Evolutionary conservation across 2,329 filamentous ascomycete species (phyloP).

Genomic region (Albifimbria verrucaria): DNA sequence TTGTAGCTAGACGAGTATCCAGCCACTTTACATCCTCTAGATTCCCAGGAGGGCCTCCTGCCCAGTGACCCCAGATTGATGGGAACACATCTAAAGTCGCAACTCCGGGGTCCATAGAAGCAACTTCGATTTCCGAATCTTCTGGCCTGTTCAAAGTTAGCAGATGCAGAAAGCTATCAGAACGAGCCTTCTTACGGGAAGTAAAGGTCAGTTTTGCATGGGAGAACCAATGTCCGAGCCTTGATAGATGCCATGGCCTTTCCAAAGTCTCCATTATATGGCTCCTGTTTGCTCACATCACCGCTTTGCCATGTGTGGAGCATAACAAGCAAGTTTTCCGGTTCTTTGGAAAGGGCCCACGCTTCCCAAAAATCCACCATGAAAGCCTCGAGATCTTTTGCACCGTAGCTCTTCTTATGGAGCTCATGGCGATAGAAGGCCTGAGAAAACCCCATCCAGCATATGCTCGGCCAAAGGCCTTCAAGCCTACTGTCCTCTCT

Average conservation of each 20-base stretch:
- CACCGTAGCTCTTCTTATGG: slow-evolving; percentile 63
- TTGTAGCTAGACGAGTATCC: slow-evolving; percentile 40
- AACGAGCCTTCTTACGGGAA: slow-evolving; percentile 50
- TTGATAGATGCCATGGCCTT: slow-evolving; percentile 67
- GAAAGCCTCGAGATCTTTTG: slow-evolving; percentile 68
- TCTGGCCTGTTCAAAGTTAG: slow-evolving; percentile 46
- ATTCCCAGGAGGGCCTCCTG: slow-evolving; percentile 68
- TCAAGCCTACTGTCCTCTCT: slow-evolving; percentile 46
- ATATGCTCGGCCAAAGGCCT: slow-evolving; percentile 71
- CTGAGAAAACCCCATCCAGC: slow-evolving; percentile 81
- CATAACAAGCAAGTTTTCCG: slow-evolving; percentile 73
- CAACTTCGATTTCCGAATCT: slow-evolving; percentile 72
- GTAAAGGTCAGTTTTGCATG: slow-evolving; percentile 72
- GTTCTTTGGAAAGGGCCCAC: slow-evolving; percentile 71
- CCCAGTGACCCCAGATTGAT: slow-evolving; percentile 48
- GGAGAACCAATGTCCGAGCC: slow-evolving; percentile 68
- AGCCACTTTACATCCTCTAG: slow-evolving; percentile 71
- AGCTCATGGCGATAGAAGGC: slow-evolving; percentile 71
- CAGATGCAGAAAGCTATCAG: neutral
- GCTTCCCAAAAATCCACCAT: slow-evolving; percentile 73
- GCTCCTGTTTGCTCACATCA: slow-evolving; percentile 65
- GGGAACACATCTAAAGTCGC: slow-evolving; percentile 34
- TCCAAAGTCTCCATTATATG: slow-evolving; percentile 64
- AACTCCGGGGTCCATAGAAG: slow-evolving; percentile 33
- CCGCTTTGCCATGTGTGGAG: slow-evolving; percentile 75